Evolutionary conservation across 495 filamentous ascomycete genomes (phyloP), one percentile per base, ranked within the genome.

Genomic region (Neurospora sp.): DNA sequence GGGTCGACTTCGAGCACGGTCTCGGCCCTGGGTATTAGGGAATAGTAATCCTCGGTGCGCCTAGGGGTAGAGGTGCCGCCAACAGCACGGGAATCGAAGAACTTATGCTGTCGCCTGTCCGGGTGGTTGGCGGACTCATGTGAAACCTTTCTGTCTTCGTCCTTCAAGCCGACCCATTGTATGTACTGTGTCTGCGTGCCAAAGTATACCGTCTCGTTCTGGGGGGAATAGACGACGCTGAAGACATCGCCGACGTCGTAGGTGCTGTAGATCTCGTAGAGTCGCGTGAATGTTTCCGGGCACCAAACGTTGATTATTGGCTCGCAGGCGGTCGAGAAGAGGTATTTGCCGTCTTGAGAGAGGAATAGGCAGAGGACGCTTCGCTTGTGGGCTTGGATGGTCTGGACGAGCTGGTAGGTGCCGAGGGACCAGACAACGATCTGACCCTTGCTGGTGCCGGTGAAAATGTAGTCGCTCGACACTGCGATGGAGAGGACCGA

Each of bases 211-310:
- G 92, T 97, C 77, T 95, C 86, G 74, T 92, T 85, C 72, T 85
- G 87, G 4, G 89, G 82, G 2, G 94, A 97, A 82, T 96, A 98
- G 4, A 90, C 91, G 69, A 97, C 89, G 73, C 93, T 95, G 78
- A 98, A 99, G 34, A 99, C 90, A 81, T 99, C 96, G 69, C 96
- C 96, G 38, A 98, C 94, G 78, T 98, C 96, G 81, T 94, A 94
- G 42, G 91, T 92, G 39, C 93, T 96, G 82, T 97, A 96, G 73
- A 99, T 93, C 39, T 94, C 92, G 83, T 94, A 97, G 0, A 95
- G 83, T n/a, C 76, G 82, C 31, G 75, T 79, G 74, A 87, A 80
- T 69, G 81, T 80, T 39, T 76, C 81, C 43, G 85, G 81, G 77
- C 82, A 83, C 83, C 89, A 86, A 71, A 96, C 93, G 81, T 96